phyloP scores from a whole-genome alignment of 352 stramenopile genomes.

The Globisporangium echinulatum region DNA sequence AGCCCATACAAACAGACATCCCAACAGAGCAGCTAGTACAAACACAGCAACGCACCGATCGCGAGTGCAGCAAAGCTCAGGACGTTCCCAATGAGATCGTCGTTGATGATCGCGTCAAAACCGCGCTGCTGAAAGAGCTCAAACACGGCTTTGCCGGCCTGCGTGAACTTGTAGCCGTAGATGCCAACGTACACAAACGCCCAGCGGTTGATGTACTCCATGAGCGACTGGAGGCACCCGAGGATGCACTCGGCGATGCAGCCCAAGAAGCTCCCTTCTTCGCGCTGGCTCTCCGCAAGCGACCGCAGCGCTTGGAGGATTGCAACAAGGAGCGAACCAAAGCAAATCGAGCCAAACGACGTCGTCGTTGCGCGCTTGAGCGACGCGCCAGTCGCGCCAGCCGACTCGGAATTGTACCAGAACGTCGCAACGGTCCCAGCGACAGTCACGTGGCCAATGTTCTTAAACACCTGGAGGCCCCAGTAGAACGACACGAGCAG shows the following conservation, averaged over 20 bases:
- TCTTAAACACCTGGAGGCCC: conserved; percentile 89
- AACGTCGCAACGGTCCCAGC: conserved; percentile 92
- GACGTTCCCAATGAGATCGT: conserved; percentile 91
- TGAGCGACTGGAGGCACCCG: conserved; percentile 73
- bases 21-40: not conserved
- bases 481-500: conserved; percentile 94
- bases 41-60: conserved; percentile 43
- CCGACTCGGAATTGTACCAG: conserved; percentile 90
- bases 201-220: conserved; percentile 93
- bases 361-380: conserved; percentile 85
- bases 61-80: conserved; percentile 86
- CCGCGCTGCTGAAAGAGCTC: conserved; percentile 90
- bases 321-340: conserved; percentile 91
- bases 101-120: conserved; percentile 96
- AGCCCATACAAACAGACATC: too few relatives aligned
- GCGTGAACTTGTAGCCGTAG: conserved; percentile 91
- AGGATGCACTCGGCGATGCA: conserved; percentile 85
- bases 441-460: conserved; percentile 91
- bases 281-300: conserved; percentile 59
- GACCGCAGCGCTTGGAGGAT: conserved; percentile 88
- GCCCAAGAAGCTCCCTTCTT: conserved; percentile 61
- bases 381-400: conserved; percentile 73
- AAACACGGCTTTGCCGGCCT: conserved; percentile 90
- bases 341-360: conserved; percentile 94
- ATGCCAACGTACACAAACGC: conserved; percentile 94